phyloP scores from a whole-genome alignment of 1,284 basidiomycete genomes.

The Malassezia yamatoensis region DNA sequence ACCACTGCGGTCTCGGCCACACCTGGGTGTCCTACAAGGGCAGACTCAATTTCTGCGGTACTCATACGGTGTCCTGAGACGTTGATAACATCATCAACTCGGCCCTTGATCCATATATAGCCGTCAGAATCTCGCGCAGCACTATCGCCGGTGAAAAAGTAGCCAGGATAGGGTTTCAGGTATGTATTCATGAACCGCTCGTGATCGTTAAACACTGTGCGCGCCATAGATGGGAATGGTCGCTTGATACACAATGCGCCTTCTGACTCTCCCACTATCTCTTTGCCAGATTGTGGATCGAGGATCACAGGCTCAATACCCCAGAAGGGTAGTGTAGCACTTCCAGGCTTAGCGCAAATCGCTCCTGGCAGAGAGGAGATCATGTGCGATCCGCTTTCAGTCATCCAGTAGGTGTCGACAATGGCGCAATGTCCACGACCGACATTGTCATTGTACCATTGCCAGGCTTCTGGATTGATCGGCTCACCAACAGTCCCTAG shows the following conservation, averaged over 20 bases:
- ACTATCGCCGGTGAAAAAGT: conserved; percentile 94
- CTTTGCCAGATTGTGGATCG: conserved; percentile 68
- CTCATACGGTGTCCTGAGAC: conserved; percentile 84
- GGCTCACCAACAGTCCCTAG: conserved; percentile 92
- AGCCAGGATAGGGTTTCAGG: conserved; percentile 61
- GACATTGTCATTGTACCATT: conserved; percentile 94
- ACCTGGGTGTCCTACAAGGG: conserved; percentile 82
- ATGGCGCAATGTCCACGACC: conserved; percentile 81
- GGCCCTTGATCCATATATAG: conserved; percentile 81
- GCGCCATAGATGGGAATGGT: conserved; percentile 94
- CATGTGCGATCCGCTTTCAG: conserved; percentile 91
- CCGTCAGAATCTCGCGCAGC: conserved; percentile 87
- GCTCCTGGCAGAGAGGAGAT: conserved; percentile 92
- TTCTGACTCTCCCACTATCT: conserved; percentile 75
- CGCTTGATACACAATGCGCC: conserved; percentile 77
- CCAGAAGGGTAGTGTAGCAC: conserved; percentile 94
- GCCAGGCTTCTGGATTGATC: conserved; percentile 98
- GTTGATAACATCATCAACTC: conserved; percentile 71
- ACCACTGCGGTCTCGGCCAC: conserved; percentile 77
- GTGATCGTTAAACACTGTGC: conserved; percentile 85
- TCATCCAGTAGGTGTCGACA: conserved; percentile 70
- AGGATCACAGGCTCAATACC: conserved; percentile 81
- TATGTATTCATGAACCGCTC: conserved; percentile 85
- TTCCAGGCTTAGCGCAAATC: conserved; percentile 87
- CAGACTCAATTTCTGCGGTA: conserved; percentile 94